Base-by-base conservation (phyloP, 2,329 filamentous ascomycete species). In the Pseudogymnoascus pannorum region DNA sequence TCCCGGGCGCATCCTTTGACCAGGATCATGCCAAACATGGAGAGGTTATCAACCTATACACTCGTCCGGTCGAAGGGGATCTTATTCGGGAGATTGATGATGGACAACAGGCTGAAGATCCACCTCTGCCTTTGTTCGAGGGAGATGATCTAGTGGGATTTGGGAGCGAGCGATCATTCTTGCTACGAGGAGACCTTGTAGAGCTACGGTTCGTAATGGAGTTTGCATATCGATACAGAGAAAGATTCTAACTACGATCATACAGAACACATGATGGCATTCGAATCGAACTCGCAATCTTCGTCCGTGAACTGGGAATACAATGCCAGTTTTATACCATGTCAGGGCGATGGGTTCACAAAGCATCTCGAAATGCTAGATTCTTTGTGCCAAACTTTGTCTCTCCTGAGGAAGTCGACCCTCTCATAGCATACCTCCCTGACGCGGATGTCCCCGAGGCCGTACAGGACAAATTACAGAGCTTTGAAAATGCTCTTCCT, bases 111-210 rank as follows among this genome's bases (percentile, higher is more conserved):
- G 26, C 14, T 54, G 48, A 54, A 31, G 48, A 54, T 54, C 26
- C 48, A 54, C 48, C 66, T 31, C 65, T 69, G 18, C 67, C 73
- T 5, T 74, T 75, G 51, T 66, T 79, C 57, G 71, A 73, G 26
- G 72, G 72, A 40, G 78, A 78, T 36, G 79, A 82, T 64, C 71
- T 82, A n/a, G 77, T 81, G 9, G 79, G 82, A 65, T 62, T 72
- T 65, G 69, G 71, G 6, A 60, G 62, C 20, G 64, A 60, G 33
- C 67, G 71, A 12, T 65, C 61, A 38, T 73, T 72, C 54, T 63
- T 73, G 11, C 57, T 71, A 24, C 67, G 68, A 33, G 72, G 72
- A 29, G 72, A 73, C 62, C 65, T 73, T 35, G 71, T 73, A 36
- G 71, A 72, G 61, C 54, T 73, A 12, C 31, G 57, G 69, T 72